These are phyloP conservation scores for Lycium ferocissimum DNA, from an alignment of 257 asterid genomes.

Conservation along the genomic window DNA sequence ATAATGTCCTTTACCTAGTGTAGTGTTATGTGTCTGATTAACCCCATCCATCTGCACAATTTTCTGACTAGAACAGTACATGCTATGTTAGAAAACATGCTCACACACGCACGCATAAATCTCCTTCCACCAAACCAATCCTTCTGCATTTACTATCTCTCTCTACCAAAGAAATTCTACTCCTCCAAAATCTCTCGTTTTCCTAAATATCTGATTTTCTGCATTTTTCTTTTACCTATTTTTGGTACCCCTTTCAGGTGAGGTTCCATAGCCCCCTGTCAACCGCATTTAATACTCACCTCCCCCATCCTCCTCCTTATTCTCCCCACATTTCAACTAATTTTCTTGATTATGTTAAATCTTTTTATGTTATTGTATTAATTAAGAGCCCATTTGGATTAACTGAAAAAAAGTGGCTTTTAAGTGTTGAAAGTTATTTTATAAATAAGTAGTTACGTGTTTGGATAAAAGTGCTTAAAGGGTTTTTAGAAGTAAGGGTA, in stretches of 20 bases:
- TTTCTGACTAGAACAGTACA: conserved; percentile 10
- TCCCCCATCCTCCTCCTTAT: neutral
- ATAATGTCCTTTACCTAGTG: neutral
- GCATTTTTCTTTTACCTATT: conserved; percentile 56
- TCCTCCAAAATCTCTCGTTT: conserved; percentile 22
- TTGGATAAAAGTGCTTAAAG: too few relatives aligned
- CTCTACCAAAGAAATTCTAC: conserved; percentile 15
- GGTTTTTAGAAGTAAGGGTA: too few relatives aligned
- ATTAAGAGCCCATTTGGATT: too few relatives aligned
- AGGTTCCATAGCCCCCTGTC: conserved; percentile 46
- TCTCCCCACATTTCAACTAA: neutral
- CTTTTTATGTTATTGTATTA: too few relatives aligned
- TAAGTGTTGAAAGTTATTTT: too few relatives aligned
- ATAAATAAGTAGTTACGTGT: too few relatives aligned
- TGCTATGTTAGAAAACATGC: conserved; percentile 36
- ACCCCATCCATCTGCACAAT: neutral
- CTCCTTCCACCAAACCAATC: conserved; percentile 54
- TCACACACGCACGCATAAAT: conserved; percentile 81
- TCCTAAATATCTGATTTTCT: conserved; percentile 30
- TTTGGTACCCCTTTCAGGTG: conserved; percentile 71
- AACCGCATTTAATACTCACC: conserved; percentile 34
- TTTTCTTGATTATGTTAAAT: too few relatives aligned
- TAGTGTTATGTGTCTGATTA: neutral
- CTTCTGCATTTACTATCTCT: conserved; percentile 52
- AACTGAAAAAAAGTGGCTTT: too few relatives aligned